Percentiles rank a stretch among this genome's conserved stretches.
phyloP scores from a whole-genome alignment of 768 basidiomycete species.

The Lactarius sanguifluus region DNA sequence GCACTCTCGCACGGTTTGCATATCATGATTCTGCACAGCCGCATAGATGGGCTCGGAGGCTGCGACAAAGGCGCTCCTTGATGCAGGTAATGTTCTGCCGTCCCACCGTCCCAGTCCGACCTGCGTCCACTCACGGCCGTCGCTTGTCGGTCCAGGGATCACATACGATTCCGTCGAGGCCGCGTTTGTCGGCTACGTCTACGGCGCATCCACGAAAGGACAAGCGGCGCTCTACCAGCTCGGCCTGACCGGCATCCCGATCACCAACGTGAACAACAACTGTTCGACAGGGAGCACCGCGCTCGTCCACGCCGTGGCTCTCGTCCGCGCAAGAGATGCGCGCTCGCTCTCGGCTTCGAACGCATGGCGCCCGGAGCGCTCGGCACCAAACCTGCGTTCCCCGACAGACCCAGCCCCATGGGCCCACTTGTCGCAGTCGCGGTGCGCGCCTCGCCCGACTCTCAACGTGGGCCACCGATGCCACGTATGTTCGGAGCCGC shows the following conservation, averaged over 20 bases:
- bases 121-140: background rate
- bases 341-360: slow-evolving; percentile 84
- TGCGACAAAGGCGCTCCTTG: slow-evolving; percentile 80
- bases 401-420: slow-evolving; percentile 51
- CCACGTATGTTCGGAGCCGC: slow-evolving; percentile 76
- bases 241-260: slow-evolving; percentile 79
- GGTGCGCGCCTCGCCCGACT: slow-evolving; percentile 50
- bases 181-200: slow-evolving; percentile 77
- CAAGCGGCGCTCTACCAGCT: slow-evolving; percentile 83
- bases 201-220: slow-evolving; percentile 75
- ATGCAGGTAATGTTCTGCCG: slow-evolving; percentile 56
- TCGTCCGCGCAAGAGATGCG: slow-evolving; percentile 67
- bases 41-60: slow-evolving; percentile 82
- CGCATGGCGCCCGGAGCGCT: slow-evolving; percentile 78
- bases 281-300: slow-evolving; percentile 83
- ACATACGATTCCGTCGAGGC: slow-evolving; percentile 75
- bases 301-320: slow-evolving; percentile 68
- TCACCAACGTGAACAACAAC: slow-evolving; percentile 87
- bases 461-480: slow-evolving; percentile 69
- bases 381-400: slow-evolving; percentile 53
- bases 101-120: background rate
- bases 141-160: slow-evolving; percentile 50
- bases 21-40: background rate
- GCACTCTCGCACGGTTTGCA: background rate
- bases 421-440: slow-evolving; percentile 48